Base-by-base conservation (phyloP, 2,329 filamentous ascomycete genomes). In the Chrysosporium keratinophilum region DNA sequence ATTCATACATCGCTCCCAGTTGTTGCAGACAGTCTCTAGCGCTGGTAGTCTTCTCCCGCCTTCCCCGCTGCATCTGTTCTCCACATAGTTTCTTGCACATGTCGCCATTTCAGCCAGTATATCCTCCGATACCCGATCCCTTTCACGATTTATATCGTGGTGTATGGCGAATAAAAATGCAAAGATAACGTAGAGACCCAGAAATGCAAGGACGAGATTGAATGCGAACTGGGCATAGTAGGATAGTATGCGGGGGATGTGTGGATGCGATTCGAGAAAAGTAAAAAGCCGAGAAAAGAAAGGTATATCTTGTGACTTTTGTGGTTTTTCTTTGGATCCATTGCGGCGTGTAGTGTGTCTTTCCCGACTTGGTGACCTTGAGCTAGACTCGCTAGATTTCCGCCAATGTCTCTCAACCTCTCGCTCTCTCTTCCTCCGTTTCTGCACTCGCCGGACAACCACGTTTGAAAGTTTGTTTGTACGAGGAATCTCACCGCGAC, bases 1-100 rank as follows among this genome's bases (percentile, higher is more conserved):
- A 59, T 84, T 82, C 88, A 95, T 95, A 70, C 93, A 97, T 33
- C 81, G 75, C 59, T 85, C 82, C 91, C 91, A 97, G 57, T 84
- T 80, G 34, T 82, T 79, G 67, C 93, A 98, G 3, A 85, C 73
- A 0, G 71, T 71, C 57, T 85, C 79, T 61, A 97, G 74, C 0
- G 86, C 88, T 0, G 90, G 91, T 2, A 85, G 71, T 12, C 85
- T 78, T 46, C 43, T 57, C 28, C 57, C 59, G 15, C 78, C 78
- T 2, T 78, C 76, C 0, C 77, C 79, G 1, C 77, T 79, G 67
- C 93, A 98, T 37, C 77, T 76, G 64, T 98, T 98, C 46, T 82
- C 77, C 1, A 77, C 73, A 68, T 85, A 98, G 58, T 91, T 77
- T 39, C 80, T 78, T 1, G 80, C 78, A 67, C 93, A 98, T 5